Base-by-base conservation (phyloP, 305 asterid genomes). In the Fraxinus albicans region DNA sequence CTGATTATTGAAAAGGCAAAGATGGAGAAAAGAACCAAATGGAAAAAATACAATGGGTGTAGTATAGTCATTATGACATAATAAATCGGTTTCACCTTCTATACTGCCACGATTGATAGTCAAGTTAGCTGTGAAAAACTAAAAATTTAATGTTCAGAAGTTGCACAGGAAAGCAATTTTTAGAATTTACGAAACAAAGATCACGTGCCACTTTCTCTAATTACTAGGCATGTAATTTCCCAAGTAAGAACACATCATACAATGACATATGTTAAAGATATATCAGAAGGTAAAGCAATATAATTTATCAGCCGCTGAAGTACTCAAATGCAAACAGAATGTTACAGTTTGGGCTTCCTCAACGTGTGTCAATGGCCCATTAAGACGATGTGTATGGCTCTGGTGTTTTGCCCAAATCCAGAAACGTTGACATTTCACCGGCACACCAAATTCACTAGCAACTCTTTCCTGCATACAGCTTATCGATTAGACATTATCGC, bases 371-470 rank as follows among this genome's bases (percentile, higher is more conserved):
- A 90, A 82, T 76, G 91, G 92, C 81, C 91, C 90, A 84, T 76
- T 89, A 80, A 92, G 93, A 78, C 76, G 89, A 78, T 67, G 89
- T 4, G 93, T 87, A 89, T 85, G 88, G 84, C 84, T 90, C 84
- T 86, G 88, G 80, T 93, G 89, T 84, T 90, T 89, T 79, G 89
- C 86, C 90, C 93, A 91, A 83, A 84, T 84, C 95, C 95, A 90
- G 83, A 90, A 91, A 53, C 91, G 92, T 85, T 85, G 93, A 78
- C 81, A 89, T 40, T 89, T 90, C 84, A 88, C 90, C 0, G 92
- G 89, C 76, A 89, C 83, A 82, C 90, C 88, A 77, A 90, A 78
- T 85, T 83, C 90, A 83, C 82, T 90, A 50, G 95, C 93, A 55
- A 91, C 88, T 85, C 90, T 92, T 78, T 86, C 95, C 93, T 91